Conservation (phyloP, 805 yeast genomes). For the Phaffomyces thermotolerans region DNA sequence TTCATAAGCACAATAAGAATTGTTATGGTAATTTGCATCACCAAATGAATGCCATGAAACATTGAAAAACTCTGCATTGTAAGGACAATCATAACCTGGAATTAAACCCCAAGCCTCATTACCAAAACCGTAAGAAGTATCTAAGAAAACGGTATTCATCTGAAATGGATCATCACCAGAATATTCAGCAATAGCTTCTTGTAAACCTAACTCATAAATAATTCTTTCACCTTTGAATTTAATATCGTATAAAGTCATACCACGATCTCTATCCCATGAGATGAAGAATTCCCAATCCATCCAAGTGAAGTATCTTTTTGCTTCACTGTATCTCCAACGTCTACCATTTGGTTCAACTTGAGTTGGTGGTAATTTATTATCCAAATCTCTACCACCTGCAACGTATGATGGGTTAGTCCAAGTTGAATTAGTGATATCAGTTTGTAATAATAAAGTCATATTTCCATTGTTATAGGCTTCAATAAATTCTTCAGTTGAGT, state of each 20-base stretch:
- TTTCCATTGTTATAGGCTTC: slow-evolving; percentile 18
- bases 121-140: slow-evolving; percentile 24
- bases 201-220: slow-evolving; percentile 22
- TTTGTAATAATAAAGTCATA: slow-evolving; percentile 15
- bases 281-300: slow-evolving; percentile 26
- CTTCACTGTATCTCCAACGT: slow-evolving; percentile 21
- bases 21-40: slow-evolving; percentile 19
- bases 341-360: slow-evolving; percentile 23
- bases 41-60: slow-evolving; percentile 23
- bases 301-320: slow-evolving; percentile 25
- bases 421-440: slow-evolving; percentile 4
- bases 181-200: slow-evolving; percentile 26
- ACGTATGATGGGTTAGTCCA: slow-evolving; percentile 11
- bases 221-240: slow-evolving; percentile 26
- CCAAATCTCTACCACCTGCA: slow-evolving; percentile 19
- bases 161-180: slow-evolving; percentile 27
- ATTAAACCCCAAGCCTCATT: slow-evolving; percentile 24
- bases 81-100: slow-evolving; percentile 26
- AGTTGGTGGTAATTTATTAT: slow-evolving; percentile 20
- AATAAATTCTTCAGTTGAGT: slow-evolving; percentile 20
- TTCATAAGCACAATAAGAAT: slow-evolving; percentile 23
- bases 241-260: slow-evolving; percentile 21
- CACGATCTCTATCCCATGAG: slow-evolving; percentile 23
- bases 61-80: slow-evolving; percentile 24
- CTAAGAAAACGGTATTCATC: slow-evolving; percentile 21